Percentiles rank a stretch among this genome's conserved stretches.
These are phyloP conservation scores for Scalesia atractyloides DNA, from an alignment of 129 eudicot genomes.

Conservation along the genomic window DNA sequence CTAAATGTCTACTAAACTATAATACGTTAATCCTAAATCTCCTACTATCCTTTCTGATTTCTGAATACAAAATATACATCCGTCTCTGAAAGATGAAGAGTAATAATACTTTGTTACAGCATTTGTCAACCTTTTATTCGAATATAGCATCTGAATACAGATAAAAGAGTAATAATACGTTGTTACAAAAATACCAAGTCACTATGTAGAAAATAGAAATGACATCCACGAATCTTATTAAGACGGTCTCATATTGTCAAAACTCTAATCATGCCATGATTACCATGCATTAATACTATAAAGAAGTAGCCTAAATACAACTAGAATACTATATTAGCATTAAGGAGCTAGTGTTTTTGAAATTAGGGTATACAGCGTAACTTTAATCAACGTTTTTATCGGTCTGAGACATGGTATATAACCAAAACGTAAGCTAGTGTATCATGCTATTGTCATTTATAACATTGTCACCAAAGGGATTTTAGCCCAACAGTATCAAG, in stretches of 20 bases:
- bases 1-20: background rate
- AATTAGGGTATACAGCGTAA: background rate
- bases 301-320: background rate
- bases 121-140: background rate
- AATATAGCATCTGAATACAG: background rate
- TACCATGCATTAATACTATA: background rate
- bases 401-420: conserved; percentile 4
- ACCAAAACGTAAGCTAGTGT: conserved; percentile 14
- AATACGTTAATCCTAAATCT: conserved; percentile 8
- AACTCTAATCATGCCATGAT: conserved; percentile 11
- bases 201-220: background rate
- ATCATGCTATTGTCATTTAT: conserved; percentile 18
- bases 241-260: background rate
- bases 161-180: conserved; percentile 5
- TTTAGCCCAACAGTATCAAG: too few species aligned
- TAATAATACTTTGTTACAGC: background rate
- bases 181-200: conserved; percentile 16
- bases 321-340: background rate
- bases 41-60: conserved; percentile 18
- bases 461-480: conserved; percentile 1
- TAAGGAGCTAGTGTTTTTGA: background rate
- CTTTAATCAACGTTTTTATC: background rate
- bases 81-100: conserved; percentile 7
- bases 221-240: background rate
- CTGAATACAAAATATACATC: background rate